These are phyloP conservation scores for Poa annua DNA, from an alignment of 176 grass and related monocot species.

Conservation along the genomic window DNA sequence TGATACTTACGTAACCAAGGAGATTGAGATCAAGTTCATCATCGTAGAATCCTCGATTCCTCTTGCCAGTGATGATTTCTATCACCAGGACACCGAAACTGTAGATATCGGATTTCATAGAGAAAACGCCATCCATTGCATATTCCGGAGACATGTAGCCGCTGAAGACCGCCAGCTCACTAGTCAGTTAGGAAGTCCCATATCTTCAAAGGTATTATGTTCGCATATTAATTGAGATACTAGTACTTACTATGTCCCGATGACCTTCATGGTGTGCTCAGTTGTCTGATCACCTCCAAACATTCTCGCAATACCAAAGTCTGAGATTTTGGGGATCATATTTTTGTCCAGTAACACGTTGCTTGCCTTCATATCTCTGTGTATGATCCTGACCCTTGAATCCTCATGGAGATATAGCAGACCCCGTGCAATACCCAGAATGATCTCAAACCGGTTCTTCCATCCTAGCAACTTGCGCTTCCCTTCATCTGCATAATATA, in stretches of 20 bases:
- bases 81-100: slow-evolving; percentile 13
- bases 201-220: not conserved
- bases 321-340: slow-evolving; percentile 31
- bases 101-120: slow-evolving; percentile 16
- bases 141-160: slow-evolving; percentile 29
- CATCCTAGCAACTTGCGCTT: slow-evolving; percentile 16
- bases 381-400: slow-evolving; percentile 34
- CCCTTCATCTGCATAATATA: not conserved
- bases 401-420: slow-evolving; percentile 27
- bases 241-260: slow-evolving; percentile 22
- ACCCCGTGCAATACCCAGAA: slow-evolving; percentile 11
- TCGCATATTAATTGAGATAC: not conserved
- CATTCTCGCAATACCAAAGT: slow-evolving; percentile 21
- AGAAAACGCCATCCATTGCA: slow-evolving; percentile 14
- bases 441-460: slow-evolving; percentile 29
- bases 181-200: not conserved
- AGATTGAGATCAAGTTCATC: slow-evolving; percentile 11
- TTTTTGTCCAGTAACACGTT: slow-evolving; percentile 19
- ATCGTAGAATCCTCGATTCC: slow-evolving; percentile 7
- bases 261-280: slow-evolving; percentile 20
- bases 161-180: not conserved
- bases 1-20: not conserved
- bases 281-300: slow-evolving; percentile 31
- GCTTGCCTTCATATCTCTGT: slow-evolving; percentile 28
- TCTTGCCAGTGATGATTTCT: slow-evolving; percentile 29